Conservation (phyloP, 768 basidiomycete genomes). For the Psilocybe tampanensis region DNA sequence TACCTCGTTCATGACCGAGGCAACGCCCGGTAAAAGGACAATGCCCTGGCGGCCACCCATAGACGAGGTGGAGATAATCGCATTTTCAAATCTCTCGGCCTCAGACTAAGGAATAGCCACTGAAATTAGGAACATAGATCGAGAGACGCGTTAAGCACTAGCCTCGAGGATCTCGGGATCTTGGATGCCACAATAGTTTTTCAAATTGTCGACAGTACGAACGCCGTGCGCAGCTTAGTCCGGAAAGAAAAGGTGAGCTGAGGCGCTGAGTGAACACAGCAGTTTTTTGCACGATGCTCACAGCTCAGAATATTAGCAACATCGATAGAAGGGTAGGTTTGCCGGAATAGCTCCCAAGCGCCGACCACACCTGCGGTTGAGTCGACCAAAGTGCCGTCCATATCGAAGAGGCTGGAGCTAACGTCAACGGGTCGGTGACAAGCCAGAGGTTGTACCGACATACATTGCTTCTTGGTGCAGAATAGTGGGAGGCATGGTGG, state of each 20-base stretch:
- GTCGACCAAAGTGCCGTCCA: constrained; percentile 84
- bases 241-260: constrained; percentile 11
- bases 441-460: constrained; percentile 19
- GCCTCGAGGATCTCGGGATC: constrained; percentile 76
- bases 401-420: constrained; percentile 66
- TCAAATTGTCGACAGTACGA: constrained; percentile 81
- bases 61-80: constrained; percentile 66
- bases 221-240: constrained; percentile 75
- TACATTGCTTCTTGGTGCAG: constrained; percentile 48
- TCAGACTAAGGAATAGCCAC: constrained; percentile 51
- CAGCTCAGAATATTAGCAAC: constrained; percentile 63
- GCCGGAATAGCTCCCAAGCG: constrained; percentile 79
- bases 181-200: constrained; percentile 66
- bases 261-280: constrained; percentile 4
- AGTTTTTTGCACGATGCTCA: constrained; percentile 34
- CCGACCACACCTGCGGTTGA: constrained; percentile 82
- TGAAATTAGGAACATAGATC: constrained; percentile 8
- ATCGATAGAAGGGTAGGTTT: constrained; percentile 69
- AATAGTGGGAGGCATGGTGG: constrained; percentile 35
- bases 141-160: constrained; percentile 8
- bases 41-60: constrained; percentile 62
- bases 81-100: constrained; percentile 77
- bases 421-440: constrained; percentile 21
- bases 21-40: constrained; percentile 74
- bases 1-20: constrained; percentile 59